These are phyloP conservation scores for Paraphaeosphaeria minitans DNA, from an alignment of 2,329 filamentous ascomycete species.

Conservation along the genomic window DNA sequence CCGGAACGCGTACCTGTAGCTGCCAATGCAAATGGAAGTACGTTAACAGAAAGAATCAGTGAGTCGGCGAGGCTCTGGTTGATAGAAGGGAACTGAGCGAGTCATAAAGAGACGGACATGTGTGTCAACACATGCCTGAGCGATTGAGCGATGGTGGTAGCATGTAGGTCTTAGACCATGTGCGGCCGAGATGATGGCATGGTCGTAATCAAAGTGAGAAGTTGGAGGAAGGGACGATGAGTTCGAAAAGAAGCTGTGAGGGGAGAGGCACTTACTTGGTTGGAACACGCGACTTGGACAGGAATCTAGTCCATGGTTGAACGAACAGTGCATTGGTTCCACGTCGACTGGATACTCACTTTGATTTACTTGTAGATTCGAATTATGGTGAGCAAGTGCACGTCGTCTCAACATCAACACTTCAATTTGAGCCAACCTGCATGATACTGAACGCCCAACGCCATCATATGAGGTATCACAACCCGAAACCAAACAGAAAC, in stretches of 20 bases:
- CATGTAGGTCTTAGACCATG: not conserved
- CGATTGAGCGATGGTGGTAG: not conserved
- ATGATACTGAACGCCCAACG: constrained; percentile 10
- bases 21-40: too few species aligned
- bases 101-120: not conserved
- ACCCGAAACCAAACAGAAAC: not conserved
- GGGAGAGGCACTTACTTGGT: not conserved
- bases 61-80: too few species aligned
- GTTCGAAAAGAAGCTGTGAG: not conserved
- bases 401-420: not conserved
- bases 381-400: too few species aligned
- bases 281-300: not conserved
- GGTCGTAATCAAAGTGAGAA: not conserved
- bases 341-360: too few species aligned
- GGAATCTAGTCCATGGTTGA: not conserved
- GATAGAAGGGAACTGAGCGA: not conserved
- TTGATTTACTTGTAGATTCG: too few species aligned
- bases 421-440: not conserved
- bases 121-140: not conserved
- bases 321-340: not conserved
- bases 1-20: too few species aligned
- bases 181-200: not conserved
- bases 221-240: not conserved
- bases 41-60: too few species aligned
- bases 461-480: constrained; percentile 6